These are phyloP conservation scores for Eutrema salsugineum DNA, from an alignment of 441 rosid species.

Conservation along the genomic window DNA sequence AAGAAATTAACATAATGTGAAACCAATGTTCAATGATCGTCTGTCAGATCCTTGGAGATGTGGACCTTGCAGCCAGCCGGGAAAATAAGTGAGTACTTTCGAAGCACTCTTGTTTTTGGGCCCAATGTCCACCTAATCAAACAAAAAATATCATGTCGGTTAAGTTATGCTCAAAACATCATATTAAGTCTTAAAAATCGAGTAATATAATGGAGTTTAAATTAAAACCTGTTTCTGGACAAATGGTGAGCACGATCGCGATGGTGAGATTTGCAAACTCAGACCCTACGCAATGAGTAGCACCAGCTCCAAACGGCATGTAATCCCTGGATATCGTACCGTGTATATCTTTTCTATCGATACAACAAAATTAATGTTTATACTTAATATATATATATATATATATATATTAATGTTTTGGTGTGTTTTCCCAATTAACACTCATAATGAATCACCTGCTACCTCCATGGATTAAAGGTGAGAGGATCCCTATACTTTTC, in stretches of 20 bases:
- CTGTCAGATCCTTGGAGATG: not conserved
- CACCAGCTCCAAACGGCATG: slow-evolving; percentile 5
- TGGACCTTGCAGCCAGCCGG: slow-evolving; percentile 3
- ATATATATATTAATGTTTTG: too few relatives aligned
- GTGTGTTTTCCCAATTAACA: too few relatives aligned
- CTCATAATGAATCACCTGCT: not conserved
- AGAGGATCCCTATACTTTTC: not conserved
- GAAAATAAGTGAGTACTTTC: not conserved
- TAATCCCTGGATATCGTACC: not conserved
- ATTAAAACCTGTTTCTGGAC: not conserved
- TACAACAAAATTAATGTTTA: too few relatives aligned
- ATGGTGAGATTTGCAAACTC: not conserved
- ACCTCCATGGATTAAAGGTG: not conserved
- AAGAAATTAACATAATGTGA: not conserved
- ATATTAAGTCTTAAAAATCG: too few relatives aligned
- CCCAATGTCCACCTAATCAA: not conserved
- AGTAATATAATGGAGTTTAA: too few relatives aligned
- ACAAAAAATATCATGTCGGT: not conserved
- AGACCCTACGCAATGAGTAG: not conserved
- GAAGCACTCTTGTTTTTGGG: not conserved
- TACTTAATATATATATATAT: too few relatives aligned
- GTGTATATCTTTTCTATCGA: not conserved
- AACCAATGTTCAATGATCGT: not conserved
- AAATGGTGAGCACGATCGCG: not conserved
- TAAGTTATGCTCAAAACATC: not conserved